Evolutionary conservation across 306 rosid species (phyloP).

Genomic region (Lathyrus tuberosus): DNA sequence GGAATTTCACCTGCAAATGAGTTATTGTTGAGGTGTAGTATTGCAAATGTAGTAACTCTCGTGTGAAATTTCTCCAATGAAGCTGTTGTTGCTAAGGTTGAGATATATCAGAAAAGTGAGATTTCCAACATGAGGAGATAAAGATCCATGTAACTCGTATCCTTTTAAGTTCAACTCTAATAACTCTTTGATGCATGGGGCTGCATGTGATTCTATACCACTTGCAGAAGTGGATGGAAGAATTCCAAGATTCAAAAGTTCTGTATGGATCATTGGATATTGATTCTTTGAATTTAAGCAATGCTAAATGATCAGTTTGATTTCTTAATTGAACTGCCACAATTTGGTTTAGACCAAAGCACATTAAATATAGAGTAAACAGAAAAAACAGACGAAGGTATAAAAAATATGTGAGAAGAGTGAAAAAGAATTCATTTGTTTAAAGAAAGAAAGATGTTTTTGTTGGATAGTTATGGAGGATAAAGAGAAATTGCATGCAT

Average conservation of each 20-base stretch:
- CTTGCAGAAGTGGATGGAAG: not conserved
- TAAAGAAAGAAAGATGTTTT: not conserved
- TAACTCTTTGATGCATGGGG: not conserved
- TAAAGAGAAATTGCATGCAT: not conserved
- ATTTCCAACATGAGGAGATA: not conserved
- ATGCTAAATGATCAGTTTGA: not conserved
- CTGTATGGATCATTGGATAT: not conserved
- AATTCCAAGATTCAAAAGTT: not conserved
- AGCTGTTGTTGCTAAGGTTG: not conserved
- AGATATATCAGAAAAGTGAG: not conserved
- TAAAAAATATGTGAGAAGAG: not conserved
- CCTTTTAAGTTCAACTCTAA: not conserved
- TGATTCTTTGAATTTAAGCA: not conserved
- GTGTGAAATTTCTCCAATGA: not conserved
- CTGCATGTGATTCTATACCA: conserved; percentile 3
- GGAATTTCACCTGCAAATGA: not conserved
- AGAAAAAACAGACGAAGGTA: not conserved
- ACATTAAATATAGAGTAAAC: not conserved
- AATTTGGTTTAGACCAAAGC: not conserved
- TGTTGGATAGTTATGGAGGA: not conserved
- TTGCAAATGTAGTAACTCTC: not conserved
- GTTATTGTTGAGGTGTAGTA: not conserved
- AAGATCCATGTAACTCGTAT: not conserved
- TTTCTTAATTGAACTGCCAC: not conserved
- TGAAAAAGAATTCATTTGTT: not conserved